Evolutionary conservation across 495 filamentous ascomycete genomes (phyloP).

Genomic region (Aspergillus steynii): DNA sequence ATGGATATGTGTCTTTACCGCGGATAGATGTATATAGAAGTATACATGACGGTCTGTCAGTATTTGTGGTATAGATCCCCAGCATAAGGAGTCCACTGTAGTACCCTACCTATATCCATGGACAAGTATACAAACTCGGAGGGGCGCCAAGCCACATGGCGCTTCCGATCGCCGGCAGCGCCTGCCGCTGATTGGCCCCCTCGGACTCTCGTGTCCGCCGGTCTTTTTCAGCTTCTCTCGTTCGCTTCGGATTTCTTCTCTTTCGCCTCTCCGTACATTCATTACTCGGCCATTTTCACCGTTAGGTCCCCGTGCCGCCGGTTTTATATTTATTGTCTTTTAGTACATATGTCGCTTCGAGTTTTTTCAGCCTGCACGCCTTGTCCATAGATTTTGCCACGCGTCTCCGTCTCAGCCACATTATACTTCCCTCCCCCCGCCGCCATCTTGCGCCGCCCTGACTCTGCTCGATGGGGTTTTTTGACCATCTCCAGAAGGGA

Average conservation of each 20-base stretch:
- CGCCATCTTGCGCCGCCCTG: constrained; percentile 3
- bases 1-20: too few relatives aligned
- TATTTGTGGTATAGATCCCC: too few relatives aligned
- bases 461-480: constrained; percentile 49
- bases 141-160: constrained; percentile 8
- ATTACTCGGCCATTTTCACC: constrained; percentile 17
- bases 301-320: not conserved
- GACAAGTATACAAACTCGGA: too few relatives aligned
- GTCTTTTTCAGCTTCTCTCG: constrained; percentile 17
- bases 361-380: constrained; percentile 7
- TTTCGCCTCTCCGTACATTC: constrained; percentile 12
- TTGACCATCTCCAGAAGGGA: constrained; percentile 57
- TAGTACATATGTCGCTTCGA: constrained; percentile 24
- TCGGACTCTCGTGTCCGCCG: constrained; percentile 5
- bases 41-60: too few relatives aligned
- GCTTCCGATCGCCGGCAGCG: constrained; percentile 7
- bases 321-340: constrained; percentile 8
- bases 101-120: too few relatives aligned
- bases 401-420: not conserved
- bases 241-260: constrained; percentile 14
- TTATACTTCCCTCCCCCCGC: constrained; percentile 1
- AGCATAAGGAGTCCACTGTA: too few relatives aligned
- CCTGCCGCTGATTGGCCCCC: not conserved
- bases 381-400: constrained; percentile 11
- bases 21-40: too few relatives aligned